Evolutionary conservation across 2,329 filamentous ascomycete species (phyloP), one percentile per base, ranked within the genome.

Genomic region (Diaporthe helianthi): DNA sequence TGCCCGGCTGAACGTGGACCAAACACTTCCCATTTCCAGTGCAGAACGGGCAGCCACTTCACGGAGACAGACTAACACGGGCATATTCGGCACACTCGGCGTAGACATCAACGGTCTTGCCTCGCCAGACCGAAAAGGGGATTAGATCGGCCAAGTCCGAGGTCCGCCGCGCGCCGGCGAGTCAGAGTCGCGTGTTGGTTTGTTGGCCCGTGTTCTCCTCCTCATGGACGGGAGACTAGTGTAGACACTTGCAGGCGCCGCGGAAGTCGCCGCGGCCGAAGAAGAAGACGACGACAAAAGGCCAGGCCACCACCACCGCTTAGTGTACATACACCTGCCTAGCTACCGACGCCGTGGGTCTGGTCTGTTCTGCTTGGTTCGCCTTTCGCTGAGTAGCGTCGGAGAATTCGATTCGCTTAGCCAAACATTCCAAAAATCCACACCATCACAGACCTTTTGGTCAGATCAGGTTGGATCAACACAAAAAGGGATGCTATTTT

Each of bases 121-220:
- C 19, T 63, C 58, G 44, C 44, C 41, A 36, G 44, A 26, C 44
- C 58, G 44, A 3, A 49, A 63, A 22, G 24, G 29, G 58, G 19
- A 63, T 24, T 36, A 63, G 58, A 63, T 63, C 58, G 58, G 58
- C 58, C 58, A 63, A 36, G 44, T 36, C 58, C 58, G 58, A 63
- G n/a, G 58, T 49, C 58, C 58, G 41, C 58, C 29, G 7, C 13
- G 58, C 36, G 36, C 36, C 44, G 44, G 22, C 58, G 58, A 63
- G 58, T 63, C 58, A 63, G n/a, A n/a, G 58, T 63, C n/a, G 58
- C n/a, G 41, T 13, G 58, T 12, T 5, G 36, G 5, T 38, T 12
- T 10, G 8, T 7, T 61, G 41, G 38, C 29, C 38, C 19, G 38
- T 61, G 38, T 60, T 17, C 24, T 17, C 38, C 24, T 13, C 26